These are phyloP conservation scores for Triticum turgidum DNA, from an alignment of 176 grass and related monocot species.

Conservation along the genomic window DNA sequence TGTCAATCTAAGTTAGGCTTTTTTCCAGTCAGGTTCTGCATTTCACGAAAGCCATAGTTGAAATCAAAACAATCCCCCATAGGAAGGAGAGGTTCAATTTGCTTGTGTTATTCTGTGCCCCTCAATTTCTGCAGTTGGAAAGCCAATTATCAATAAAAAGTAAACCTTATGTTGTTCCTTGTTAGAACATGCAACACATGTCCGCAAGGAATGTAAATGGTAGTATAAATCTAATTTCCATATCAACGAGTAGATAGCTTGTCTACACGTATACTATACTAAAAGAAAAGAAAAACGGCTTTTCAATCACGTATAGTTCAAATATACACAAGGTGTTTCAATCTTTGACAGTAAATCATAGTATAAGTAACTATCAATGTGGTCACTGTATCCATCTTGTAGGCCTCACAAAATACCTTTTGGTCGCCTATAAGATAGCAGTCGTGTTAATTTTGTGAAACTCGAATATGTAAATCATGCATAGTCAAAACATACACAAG, in stretches of 20 bases:
- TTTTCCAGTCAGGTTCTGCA: slow-evolving; percentile 7
- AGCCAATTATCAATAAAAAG: slow-evolving; percentile 11
- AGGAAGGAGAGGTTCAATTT: slow-evolving; percentile 13
- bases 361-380: too few relatives aligned
- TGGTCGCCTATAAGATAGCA: too few relatives aligned
- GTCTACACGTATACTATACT: background rate
- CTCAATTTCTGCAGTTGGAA: slow-evolving; percentile 14
- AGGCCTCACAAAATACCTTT: too few relatives aligned
- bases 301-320: too few relatives aligned
- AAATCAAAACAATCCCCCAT: background rate
- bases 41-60: slow-evolving; percentile 1
- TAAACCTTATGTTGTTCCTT: background rate
- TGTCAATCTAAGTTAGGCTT: slow-evolving; percentile 2
- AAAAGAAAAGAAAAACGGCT: background rate
- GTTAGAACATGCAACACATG: background rate
- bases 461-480: too few relatives aligned
- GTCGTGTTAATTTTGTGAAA: too few relatives aligned
- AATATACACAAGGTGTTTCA: too few relatives aligned
- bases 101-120: background rate
- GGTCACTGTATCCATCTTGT: too few relatives aligned
- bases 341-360: too few relatives aligned
- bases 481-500: too few relatives aligned
- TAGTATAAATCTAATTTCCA: background rate
- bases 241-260: background rate
- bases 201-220: background rate